Evolutionary conservation across 768 basidiomycete genomes (phyloP).

Genomic region (Tubosaeta sp.): DNA sequence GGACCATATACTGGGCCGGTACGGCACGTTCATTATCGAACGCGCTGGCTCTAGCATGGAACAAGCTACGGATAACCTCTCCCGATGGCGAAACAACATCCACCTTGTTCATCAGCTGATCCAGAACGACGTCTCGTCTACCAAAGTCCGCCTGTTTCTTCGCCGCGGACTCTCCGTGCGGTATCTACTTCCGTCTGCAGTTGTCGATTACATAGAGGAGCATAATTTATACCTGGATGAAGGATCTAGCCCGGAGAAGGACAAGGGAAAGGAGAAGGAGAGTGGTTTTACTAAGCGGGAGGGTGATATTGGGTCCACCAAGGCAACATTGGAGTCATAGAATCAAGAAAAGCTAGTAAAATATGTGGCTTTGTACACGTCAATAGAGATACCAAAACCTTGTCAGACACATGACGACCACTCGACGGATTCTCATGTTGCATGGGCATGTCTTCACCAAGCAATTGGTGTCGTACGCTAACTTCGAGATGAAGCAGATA

Average conservation of each 20-base stretch:
- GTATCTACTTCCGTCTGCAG: conserved; percentile 86
- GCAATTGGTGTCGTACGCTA: background rate
- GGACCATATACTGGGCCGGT: conserved; percentile 92
- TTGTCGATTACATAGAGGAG: conserved; percentile 92
- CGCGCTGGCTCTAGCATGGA: conserved; percentile 91
- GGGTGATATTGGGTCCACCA: conserved; percentile 14
- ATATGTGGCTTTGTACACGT: too few species aligned
- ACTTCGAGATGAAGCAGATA: conserved; percentile 39
- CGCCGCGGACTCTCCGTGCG: conserved; percentile 77
- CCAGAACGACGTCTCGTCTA: conserved; percentile 95
- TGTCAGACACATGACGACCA: conserved; percentile 7
- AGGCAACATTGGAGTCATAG: background rate
- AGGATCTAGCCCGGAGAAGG: conserved; percentile 30
- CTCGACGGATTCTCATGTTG: conserved; percentile 40
- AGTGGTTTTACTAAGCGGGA: conserved; percentile 26
- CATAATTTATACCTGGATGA: conserved; percentile 75
- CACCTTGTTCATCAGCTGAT: conserved; percentile 91
- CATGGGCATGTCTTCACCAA: conserved; percentile 35
- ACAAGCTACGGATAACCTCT: conserved; percentile 70
- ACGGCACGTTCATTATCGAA: conserved; percentile 93
- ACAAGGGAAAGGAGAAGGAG: conserved; percentile 37
- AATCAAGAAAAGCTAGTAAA: background rate
- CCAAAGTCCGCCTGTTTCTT: conserved; percentile 82
- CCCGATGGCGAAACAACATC: conserved; percentile 78
- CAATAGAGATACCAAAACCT: background rate